Evolutionary conservation across 768 basidiomycete genomes (phyloP), one percentile per base, ranked within the genome.

Genomic region (Melanogaster broomeanus): DNA sequence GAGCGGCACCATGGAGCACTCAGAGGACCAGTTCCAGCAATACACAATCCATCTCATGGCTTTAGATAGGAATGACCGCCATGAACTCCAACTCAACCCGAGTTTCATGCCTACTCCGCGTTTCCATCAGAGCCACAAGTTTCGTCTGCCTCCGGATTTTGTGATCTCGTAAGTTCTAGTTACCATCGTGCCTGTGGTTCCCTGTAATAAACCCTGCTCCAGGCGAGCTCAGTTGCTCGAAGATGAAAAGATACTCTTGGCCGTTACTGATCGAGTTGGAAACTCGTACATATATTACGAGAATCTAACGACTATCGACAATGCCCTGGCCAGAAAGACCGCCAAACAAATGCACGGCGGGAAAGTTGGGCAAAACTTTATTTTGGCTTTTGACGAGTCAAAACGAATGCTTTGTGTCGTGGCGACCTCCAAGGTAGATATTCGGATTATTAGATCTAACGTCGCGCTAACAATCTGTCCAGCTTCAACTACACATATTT

Each of bases 311-410:
- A 45, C 42, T 25, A 59, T 79, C 8, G 61, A 65, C 3, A 45
- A 58, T 31, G 70, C 74, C 1, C 48, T 78, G 15, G 28, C 50
- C 3, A 49, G 53, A 13, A 54, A 58, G 4, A 21, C 25, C 8
- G 58, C 65, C 33, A 72, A 71, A 43, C 34, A 18, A 1, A 57
- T 80, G 13, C 64, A 67, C 39, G 67, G 66, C 5, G 71, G 74
- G 44, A 77, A 75, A 54, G 66, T 79, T 19, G 78, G 75, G 1
- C 64, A 74, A 27, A 21, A 24, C 3, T 63, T 70, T 34, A 24
- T 77, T 5, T 42, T 80, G 2, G 68, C 78, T 0, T 79, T 72
- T 51, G 78, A 82, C 49, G 79, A 82, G 56, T 61, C 66, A 6
- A 75, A 71, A 51, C 69, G 76, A 4, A 68, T 77, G 59, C 61